These are phyloP conservation scores for Achaetomium macrosporum DNA, from an alignment of 2,329 filamentous ascomycete genomes.

Conservation along the genomic window DNA sequence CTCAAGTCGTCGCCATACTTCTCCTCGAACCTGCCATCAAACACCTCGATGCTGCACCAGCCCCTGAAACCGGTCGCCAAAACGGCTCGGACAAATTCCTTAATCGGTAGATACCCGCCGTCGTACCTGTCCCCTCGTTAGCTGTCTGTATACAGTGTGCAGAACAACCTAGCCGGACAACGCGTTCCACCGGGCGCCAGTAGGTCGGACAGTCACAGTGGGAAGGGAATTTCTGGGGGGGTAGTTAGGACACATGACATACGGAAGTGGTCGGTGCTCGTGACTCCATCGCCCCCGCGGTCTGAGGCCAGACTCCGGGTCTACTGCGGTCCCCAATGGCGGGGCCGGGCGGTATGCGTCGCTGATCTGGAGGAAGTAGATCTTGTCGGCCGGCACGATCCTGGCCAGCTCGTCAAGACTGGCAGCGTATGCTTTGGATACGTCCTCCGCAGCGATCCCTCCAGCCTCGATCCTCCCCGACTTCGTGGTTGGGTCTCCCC, in stretches of 20 bases:
- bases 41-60: slow-evolving; percentile 29
- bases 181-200: no score
- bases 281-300: slow-evolving; percentile 66
- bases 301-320: slow-evolving; percentile 45
- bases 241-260: slow-evolving; percentile 4
- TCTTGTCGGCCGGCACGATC: slow-evolving; percentile 61
- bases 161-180: background rate
- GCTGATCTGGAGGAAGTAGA: slow-evolving; percentile 68
- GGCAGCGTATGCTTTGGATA: slow-evolving; percentile 45
- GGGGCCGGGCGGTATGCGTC: slow-evolving; percentile 62
- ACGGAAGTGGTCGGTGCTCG: slow-evolving; percentile 63
- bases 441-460: slow-evolving; percentile 33
- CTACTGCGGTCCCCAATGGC: slow-evolving; percentile 46
- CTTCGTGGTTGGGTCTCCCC: slow-evolving; percentile 61
- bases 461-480: slow-evolving; percentile 52
- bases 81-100: slow-evolving; percentile 59
- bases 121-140: slow-evolving; percentile 33
- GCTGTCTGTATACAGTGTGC: background rate
- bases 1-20: slow-evolving; percentile 29
- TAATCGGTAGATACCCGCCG: slow-evolving; percentile 64
- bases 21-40: slow-evolving; percentile 29
- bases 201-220: no score
- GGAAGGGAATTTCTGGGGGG: no score
- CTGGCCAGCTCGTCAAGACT: slow-evolving; percentile 51
- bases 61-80: slow-evolving; percentile 50